phyloP scores from a whole-genome alignment of 768 basidiomycete species.

The Phlebiopsis gigantea region DNA sequence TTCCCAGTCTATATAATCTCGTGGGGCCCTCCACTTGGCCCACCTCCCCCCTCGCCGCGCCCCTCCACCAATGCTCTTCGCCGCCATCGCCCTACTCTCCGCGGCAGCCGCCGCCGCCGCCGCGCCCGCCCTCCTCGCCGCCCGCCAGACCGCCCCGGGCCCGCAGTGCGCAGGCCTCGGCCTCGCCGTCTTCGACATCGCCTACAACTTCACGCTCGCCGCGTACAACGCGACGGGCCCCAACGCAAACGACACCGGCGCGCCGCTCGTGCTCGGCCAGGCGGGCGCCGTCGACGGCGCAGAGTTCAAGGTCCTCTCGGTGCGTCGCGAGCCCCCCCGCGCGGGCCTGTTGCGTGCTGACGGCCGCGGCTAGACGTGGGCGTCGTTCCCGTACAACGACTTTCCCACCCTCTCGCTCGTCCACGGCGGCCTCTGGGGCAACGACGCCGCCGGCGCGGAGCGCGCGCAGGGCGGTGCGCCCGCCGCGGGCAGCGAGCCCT shows the following conservation, averaged over 20 bases:
- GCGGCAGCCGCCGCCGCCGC: not conserved
- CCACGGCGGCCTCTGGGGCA: slow-evolving; percentile 14
- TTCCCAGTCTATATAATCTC: no score
- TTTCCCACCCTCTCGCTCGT: slow-evolving; percentile 37
- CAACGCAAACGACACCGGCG: slow-evolving; percentile 41
- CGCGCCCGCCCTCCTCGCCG: not conserved
- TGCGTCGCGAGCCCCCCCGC: slow-evolving; percentile 13
- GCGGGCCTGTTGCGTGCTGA: not conserved
- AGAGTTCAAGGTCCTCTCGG: slow-evolving; percentile 39
- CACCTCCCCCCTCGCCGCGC: not conserved
- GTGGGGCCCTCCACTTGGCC: no score
- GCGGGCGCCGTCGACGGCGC: slow-evolving; percentile 28
- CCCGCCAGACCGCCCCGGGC: not conserved
- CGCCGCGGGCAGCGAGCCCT: slow-evolving; percentile 25
- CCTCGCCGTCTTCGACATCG: slow-evolving; percentile 19
- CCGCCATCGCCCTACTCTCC: not conserved
- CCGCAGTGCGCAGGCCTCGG: slow-evolving; percentile 22
- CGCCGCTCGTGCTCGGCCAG: slow-evolving; percentile 33
- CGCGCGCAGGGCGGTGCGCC: slow-evolving; percentile 33
- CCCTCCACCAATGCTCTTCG: not conserved
- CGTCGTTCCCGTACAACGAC: slow-evolving; percentile 46
- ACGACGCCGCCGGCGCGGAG: not conserved
- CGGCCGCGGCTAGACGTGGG: slow-evolving; percentile 33
- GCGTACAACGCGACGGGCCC: slow-evolving; percentile 37
- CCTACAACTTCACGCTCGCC: slow-evolving; percentile 41